Evolutionary conservation across 192 early-diverging fungal genomes (phyloP).

Genomic region (Backusella tarrabulga): DNA sequence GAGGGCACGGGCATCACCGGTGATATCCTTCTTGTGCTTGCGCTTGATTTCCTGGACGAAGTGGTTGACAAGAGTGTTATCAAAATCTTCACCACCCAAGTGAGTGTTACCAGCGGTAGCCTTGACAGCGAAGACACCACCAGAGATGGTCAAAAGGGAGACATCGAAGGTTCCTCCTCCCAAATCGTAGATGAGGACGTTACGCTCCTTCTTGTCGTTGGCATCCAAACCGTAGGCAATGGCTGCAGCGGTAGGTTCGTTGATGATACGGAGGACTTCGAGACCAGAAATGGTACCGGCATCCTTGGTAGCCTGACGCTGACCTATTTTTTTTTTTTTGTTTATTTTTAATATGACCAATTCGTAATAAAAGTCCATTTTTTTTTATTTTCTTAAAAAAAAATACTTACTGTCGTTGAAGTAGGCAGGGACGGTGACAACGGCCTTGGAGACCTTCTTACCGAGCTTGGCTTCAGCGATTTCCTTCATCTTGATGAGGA

Average conservation of each 20-base stretch:
- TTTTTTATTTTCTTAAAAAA: not conserved
- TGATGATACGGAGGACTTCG: too few species aligned
- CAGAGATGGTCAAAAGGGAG: constrained; percentile 90
- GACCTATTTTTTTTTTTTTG: constrained; percentile 61
- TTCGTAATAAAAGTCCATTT: not conserved
- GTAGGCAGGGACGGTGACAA: constrained; percentile 78
- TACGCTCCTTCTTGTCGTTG: too few species aligned
- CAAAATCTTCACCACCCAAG: constrained; percentile 98
- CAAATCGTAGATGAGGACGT: constrained; percentile 95
- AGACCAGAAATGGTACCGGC: constrained; percentile 85
- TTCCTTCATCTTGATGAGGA: constrained; percentile 73
- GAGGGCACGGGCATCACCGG: constrained; percentile 68
- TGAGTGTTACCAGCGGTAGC: constrained; percentile 97
- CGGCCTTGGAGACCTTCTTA: constrained; percentile 68
- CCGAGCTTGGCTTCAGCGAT: constrained; percentile 61
- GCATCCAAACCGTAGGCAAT: too few species aligned
- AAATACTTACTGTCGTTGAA: constrained; percentile 75
- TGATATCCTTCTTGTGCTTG: constrained; percentile 73
- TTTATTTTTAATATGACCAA: not conserved
- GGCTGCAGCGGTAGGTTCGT: too few species aligned
- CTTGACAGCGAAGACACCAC: constrained; percentile 96
- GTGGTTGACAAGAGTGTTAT: constrained; percentile 93
- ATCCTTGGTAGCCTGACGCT: constrained; percentile 91
- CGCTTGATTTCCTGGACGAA: constrained; percentile 79
- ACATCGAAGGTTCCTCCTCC: constrained; percentile 99